Base-by-base conservation (phyloP, 306 rosid genomes). In the Calophaca sinica region DNA sequence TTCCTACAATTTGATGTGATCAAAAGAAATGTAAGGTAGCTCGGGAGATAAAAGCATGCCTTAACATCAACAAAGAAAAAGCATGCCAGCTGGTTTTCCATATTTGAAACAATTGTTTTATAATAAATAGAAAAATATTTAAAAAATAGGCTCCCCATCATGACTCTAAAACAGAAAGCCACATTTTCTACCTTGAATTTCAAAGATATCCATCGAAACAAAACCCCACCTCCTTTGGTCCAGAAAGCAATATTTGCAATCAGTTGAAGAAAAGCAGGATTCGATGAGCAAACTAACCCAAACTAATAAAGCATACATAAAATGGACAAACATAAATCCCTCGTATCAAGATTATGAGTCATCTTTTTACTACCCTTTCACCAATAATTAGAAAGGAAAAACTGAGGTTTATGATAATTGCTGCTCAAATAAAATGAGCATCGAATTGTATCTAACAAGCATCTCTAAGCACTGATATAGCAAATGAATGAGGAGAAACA, bases 401-500 rank as follows among this genome's bases (percentile, higher is more conserved):
- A 9, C 7, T 7, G 65, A 42, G 77, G 35, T 32, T 44, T 45
- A 41, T 6, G 50, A 39, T 10, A 5, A 68, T 45, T 57, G 26
- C 11, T 31, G 26, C 14, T 9, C 7, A 66, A 45, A 4, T 15
- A 32, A 55, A 55, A 55, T 6, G 14, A 62, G 52, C 42, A 53
- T 31, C 6, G 8, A 45, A 60, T 45, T 7, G 48, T 11, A 35
- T 6, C 66, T 29, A 10, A 46, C 28, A 44, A 60, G 8, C 11
- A 29, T 62, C 5, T 9, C 26, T n/a, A 10, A 26, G 29, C 14
- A 39, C 31, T 10, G 6, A 35, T 64, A 20, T 11, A 38, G 5
- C 2, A 51, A 70, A 28, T 70, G 6, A 59, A 49, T 13, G 14
- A 51, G 4, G 45, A 68, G 62, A 38, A 64, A 64, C 20, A 20